A percentile compares a stretch with the other conserved stretches of the same genome.
Conservation (phyloP, 176 grass and related monocot species). For the Pontederia paniculata region DNA sequence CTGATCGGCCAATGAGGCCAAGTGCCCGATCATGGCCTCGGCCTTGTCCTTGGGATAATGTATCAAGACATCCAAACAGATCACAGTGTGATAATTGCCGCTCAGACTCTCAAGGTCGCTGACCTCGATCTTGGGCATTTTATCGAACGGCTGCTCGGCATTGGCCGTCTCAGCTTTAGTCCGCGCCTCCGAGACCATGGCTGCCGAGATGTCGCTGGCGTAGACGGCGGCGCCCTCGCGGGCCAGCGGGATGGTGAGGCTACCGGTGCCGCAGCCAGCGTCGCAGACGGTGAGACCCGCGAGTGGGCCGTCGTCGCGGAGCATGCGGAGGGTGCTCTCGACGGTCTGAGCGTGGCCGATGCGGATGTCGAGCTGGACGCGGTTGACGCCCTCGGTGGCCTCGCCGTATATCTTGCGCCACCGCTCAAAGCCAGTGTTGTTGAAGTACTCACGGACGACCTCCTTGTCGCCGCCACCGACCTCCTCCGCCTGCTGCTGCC, state of each 20-base stretch:
- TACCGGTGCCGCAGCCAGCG: conserved; percentile 80
- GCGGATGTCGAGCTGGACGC: conserved; percentile 93
- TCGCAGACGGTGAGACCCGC: conserved; percentile 61
- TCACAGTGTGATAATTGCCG: conserved; percentile 53
- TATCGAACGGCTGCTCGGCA: conserved; percentile 10
- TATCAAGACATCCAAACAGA: conserved; percentile 92
- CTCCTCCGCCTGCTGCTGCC: conserved; percentile 50
- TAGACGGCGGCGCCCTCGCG: conserved; percentile 41
- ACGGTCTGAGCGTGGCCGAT: conserved; percentile 78
- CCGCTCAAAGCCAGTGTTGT: conserved; percentile 77
- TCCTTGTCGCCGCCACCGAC: conserved; percentile 86
- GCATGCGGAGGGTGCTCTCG: conserved; percentile 46
- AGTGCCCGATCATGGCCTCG: conserved; percentile 63
- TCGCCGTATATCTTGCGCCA: conserved; percentile 89
- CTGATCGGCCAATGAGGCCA: conserved; percentile 68
- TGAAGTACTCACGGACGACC: conserved; percentile 85
- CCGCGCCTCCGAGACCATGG: conserved; percentile 79
- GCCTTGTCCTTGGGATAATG: conserved; percentile 85
- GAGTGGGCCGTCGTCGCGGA: conserved; percentile 37
- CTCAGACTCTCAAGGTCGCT: conserved; percentile 53
- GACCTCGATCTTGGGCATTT: conserved; percentile 63
- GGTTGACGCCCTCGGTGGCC: conserved; percentile 63
- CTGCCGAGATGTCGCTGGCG: conserved; percentile 65
- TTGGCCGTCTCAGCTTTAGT: conserved; percentile 31
- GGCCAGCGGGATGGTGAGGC: conserved; percentile 66